Base-by-base conservation (phyloP, 2,329 filamentous ascomycete genomes). In the Diaporthe ampelina region DNA sequence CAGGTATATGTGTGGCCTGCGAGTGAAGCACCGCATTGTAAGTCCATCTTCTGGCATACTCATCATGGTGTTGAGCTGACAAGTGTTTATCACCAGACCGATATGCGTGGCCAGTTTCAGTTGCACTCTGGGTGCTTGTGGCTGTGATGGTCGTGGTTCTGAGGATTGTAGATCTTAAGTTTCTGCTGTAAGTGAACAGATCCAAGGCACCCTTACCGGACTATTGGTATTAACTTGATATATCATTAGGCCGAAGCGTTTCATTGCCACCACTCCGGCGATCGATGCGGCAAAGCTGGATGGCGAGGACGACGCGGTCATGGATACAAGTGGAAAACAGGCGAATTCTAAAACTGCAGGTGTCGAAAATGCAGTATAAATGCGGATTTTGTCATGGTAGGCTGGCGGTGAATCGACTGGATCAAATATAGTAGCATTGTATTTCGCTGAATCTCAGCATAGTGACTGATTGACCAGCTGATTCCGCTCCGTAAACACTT, bases 1-100 rank as follows among this genome's bases (percentile, higher is more conserved):
- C 86, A 88, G 72, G 86, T 89, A 3, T 80, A 88, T 2, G 84
- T 88, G 1, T 89, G 87, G 87, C 87, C 87, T 4, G 86, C 87
- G 1, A 82, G 81, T 1, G 84, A 89, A 75, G 87, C 87, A 3
- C 87, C 87, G 0, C 86, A 85, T 65, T 89, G 85, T 82, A 79
- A 77, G 83, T 78, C 45, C 10, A n/a, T n/a, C 7, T n/a, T 48
- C 68, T 29, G 13, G 57, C 8, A 35, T 3, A 1, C 13, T 40
- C 6, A 26, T 17, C 8, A 19, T 40, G 32, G 50, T 29, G 48
- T 6, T 24, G 3, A 13, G 19, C 59, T 72, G 26, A 48, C 63
- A 19, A 40, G 10, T 40, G 3, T 76, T 26, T 32, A 19, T 52
- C 5, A 45, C 17, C 29, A 84, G 83, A 86, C 73, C 82, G 82